Conservation (phyloP, 139 green algal genomes). For the Mesotaenium endlicherianum region DNA sequence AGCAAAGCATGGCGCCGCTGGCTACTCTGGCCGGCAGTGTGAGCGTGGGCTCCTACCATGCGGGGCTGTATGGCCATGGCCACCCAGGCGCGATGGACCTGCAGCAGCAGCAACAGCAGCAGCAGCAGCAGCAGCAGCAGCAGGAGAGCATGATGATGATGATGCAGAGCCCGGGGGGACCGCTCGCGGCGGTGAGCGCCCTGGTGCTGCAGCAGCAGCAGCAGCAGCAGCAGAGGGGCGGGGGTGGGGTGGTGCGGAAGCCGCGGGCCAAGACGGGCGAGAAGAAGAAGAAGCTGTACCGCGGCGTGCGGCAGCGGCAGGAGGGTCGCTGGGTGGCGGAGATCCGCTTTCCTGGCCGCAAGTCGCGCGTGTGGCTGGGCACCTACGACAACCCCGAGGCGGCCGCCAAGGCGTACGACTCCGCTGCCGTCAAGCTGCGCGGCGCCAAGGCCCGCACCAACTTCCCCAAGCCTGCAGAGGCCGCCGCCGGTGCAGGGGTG, state of each 20-base stretch:
- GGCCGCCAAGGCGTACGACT: conserved; percentile 33
- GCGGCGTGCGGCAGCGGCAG: background rate
- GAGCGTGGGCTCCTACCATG: no score
- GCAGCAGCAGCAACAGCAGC: no score
- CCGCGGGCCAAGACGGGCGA: background rate
- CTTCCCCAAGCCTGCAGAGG: conserved; percentile 48
- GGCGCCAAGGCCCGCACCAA: conserved; percentile 68
- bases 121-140: no score
- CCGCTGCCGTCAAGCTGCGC: conserved; percentile 54
- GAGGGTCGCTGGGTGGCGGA: background rate
- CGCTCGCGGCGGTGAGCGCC: no score
- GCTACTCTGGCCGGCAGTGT: no score
- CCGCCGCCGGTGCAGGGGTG: background rate
- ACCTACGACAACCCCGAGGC: conserved; percentile 8
- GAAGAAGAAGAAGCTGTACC: background rate
- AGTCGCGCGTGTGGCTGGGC: background rate
- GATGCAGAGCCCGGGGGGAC: no score
- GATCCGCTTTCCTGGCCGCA: background rate
- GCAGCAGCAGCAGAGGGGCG: background rate
- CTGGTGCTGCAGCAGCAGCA: no score
- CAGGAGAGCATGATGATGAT: no score
- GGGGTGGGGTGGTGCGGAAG: background rate
- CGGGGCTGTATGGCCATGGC: no score
- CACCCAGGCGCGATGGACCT: no score
- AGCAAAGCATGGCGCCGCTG: no score